Conservation (phyloP, 257 asterid genomes). For the Salvia hispanica region DNA sequence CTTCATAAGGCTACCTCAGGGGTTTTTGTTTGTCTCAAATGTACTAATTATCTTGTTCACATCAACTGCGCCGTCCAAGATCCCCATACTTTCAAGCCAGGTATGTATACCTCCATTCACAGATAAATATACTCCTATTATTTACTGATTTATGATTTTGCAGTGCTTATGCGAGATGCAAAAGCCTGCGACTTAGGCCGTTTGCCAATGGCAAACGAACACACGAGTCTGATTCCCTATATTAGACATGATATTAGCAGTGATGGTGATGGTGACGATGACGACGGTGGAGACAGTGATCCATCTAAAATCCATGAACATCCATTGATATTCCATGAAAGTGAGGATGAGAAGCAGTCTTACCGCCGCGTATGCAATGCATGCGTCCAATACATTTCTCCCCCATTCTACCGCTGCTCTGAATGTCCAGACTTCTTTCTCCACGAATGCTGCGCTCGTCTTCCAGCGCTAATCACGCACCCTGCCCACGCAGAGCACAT, state of each 20-base stretch:
- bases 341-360: not conserved
- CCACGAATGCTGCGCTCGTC: not conserved
- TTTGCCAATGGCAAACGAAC: not conserved
- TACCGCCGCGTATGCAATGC: not conserved
- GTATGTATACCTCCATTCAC: not conserved
- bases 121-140: too few species aligned
- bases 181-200: not conserved
- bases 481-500: not conserved
- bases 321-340: not conserved
- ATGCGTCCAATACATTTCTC: not conserved
- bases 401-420: not conserved
- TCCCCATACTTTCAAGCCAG: not conserved
- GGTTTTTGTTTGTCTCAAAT: not conserved
- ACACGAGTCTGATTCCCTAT: constrained; percentile 1
- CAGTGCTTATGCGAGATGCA: constrained; percentile 13
- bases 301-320: not conserved
- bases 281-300: too few species aligned
- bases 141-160: not conserved
- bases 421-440: constrained; percentile 8
- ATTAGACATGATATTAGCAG: not conserved
- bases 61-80: not conserved
- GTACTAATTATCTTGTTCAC: constrained; percentile 9
- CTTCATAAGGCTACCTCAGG: not conserved
- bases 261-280: too few species aligned
- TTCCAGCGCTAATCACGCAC: not conserved